Evolutionary conservation across 1,284 basidiomycete species (phyloP).

Genomic region (Phellopilus nigrolimitatus): DNA sequence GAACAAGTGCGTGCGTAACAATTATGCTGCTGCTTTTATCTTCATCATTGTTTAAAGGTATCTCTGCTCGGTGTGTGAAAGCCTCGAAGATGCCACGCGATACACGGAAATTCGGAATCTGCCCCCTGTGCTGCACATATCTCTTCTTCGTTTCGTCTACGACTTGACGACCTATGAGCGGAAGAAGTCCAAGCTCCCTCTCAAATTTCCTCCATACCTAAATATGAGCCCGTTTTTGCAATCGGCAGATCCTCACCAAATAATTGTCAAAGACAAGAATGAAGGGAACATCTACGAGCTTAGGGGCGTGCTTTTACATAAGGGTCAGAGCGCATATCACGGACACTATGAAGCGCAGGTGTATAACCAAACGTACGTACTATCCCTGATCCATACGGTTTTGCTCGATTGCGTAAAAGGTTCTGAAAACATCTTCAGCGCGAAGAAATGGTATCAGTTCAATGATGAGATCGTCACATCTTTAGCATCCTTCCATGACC

Average conservation of each 20-base stretch:
- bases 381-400: slow-evolving; percentile 16
- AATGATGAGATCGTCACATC: slow-evolving; percentile 77
- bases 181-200: slow-evolving; percentile 76
- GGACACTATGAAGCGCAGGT: slow-evolving; percentile 92
- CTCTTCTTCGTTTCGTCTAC: slow-evolving; percentile 84
- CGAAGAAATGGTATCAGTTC: slow-evolving; percentile 79
- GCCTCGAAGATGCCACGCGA: slow-evolving; percentile 71
- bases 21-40: slow-evolving; percentile 1
- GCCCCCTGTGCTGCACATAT: slow-evolving; percentile 85
- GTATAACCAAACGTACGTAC: slow-evolving; percentile 59
- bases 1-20: slow-evolving; percentile 52
- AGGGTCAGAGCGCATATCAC: slow-evolving; percentile 82
- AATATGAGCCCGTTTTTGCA: slow-evolving; percentile 67
- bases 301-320: slow-evolving; percentile 78
- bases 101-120: slow-evolving; percentile 63
- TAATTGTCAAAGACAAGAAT: slow-evolving; percentile 11
- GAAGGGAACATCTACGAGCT: slow-evolving; percentile 61
- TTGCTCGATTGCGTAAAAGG: slow-evolving; percentile 10
- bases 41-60: slow-evolving; percentile 47
- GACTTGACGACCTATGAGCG: slow-evolving; percentile 72
- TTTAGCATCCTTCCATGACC: slow-evolving; percentile 38
- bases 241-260: slow-evolving; percentile 18
- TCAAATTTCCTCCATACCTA: slow-evolving; percentile 69
- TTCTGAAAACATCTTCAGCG: slow-evolving; percentile 37
- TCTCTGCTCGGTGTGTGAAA: slow-evolving; percentile 66